These are phyloP conservation scores for Cinnamomum micranthum DNA, from an alignment of 164 flowering plant species.

Conservation along the genomic window DNA sequence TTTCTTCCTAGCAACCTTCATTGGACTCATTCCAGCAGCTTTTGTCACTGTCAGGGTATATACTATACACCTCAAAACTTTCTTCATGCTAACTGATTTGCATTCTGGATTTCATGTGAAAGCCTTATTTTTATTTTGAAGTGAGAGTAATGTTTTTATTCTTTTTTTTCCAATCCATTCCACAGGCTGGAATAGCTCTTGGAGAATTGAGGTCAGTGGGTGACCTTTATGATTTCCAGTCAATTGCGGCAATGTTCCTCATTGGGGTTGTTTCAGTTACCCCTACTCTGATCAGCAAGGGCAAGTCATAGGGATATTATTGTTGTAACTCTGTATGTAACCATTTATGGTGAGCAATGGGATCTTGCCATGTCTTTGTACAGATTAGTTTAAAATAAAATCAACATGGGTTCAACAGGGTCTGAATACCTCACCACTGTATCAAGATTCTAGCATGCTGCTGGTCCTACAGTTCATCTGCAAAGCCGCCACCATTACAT, in stretches of 20 bases:
- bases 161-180: neutral
- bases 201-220: constrained; percentile 77
- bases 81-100: neutral
- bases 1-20: constrained; percentile 74
- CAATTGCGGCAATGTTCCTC: constrained; percentile 77
- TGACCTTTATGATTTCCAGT: constrained; percentile 83
- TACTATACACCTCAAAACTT: neutral
- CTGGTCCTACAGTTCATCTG: too few species aligned
- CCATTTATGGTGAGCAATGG: neutral
- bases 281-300: constrained; percentile 74
- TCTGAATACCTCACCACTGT: too few species aligned
- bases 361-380: neutral
- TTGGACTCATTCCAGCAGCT: constrained; percentile 95
- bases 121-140: neutral
- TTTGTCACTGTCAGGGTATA: constrained; percentile 89
- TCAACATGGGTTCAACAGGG: neutral
- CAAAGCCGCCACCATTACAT: too few species aligned
- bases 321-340: neutral
- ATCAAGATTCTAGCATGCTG: too few species aligned
- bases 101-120: neutral
- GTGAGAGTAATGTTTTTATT: neutral
- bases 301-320: constrained; percentile 15
- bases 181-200: constrained; percentile 91
- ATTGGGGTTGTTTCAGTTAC: constrained; percentile 74
- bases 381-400: neutral